These are phyloP conservation scores for Mycosphaerella sp. DNA, from an alignment of 2,329 filamentous ascomycete species.

Conservation along the genomic window DNA sequence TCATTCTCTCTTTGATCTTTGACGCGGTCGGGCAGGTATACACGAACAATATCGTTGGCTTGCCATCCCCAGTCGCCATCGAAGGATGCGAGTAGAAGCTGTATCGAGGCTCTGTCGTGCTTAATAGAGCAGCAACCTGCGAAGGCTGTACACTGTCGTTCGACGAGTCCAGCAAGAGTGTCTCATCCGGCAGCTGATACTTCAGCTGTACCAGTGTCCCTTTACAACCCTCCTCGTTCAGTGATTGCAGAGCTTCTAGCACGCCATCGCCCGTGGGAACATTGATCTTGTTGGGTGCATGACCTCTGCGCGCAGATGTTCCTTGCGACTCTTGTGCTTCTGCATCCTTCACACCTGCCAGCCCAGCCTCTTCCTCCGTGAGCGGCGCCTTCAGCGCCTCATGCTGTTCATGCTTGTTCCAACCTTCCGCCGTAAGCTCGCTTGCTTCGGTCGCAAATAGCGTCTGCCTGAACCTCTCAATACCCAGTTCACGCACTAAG, in stretches of 20 bases:
- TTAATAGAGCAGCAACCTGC: slow-evolving; percentile 57
- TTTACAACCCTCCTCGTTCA: slow-evolving; percentile 44
- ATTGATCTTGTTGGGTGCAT: slow-evolving; percentile 43
- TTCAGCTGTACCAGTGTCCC: slow-evolving; percentile 25
- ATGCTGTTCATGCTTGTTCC: slow-evolving; percentile 67
- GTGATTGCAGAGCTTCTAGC: slow-evolving; percentile 54
- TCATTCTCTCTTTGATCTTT: slow-evolving; percentile 78
- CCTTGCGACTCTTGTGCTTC: slow-evolving; percentile 71
- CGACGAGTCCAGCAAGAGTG: slow-evolving; percentile 58
- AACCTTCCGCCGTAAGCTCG: slow-evolving; percentile 64
- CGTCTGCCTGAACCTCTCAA: slow-evolving; percentile 70
- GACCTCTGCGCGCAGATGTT: slow-evolving; percentile 52
- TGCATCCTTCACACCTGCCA: slow-evolving; percentile 66
- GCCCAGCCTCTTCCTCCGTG: slow-evolving; percentile 68
- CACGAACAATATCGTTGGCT: slow-evolving; percentile 63
- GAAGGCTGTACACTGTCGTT: slow-evolving; percentile 50
- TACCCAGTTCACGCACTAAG: slow-evolving; percentile 67
- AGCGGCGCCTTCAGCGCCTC: slow-evolving; percentile 57
- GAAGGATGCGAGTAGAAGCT: slow-evolving; percentile 67
- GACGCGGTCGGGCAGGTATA: slow-evolving; percentile 69
- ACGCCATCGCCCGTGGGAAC: slow-evolving; percentile 57
- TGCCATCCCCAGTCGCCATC: slow-evolving; percentile 39
- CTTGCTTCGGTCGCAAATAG: slow-evolving; percentile 64
- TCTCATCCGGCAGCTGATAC: slow-evolving; percentile 56
- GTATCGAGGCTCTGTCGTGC: slow-evolving; percentile 64